Base-by-base conservation (phyloP, 2,329 filamentous ascomycete genomes). In the Pyrenophora graminea region DNA sequence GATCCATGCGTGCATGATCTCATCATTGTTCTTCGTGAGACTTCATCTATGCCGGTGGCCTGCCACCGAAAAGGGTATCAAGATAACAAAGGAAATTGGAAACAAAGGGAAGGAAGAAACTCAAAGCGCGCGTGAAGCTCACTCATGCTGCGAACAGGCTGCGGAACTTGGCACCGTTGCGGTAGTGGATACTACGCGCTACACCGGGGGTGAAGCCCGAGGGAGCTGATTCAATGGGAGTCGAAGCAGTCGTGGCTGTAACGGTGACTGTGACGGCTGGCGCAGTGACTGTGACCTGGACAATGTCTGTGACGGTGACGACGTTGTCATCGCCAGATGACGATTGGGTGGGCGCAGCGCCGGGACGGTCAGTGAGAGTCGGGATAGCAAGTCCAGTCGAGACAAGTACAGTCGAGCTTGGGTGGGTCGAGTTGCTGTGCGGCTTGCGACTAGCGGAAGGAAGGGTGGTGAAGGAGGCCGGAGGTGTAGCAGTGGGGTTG, bases 231-330 rank as follows among this genome's bases (percentile, higher is more conserved):
- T 21, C 19, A 21, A 21, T 21, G 19, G 19, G 19, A 3, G 19
- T 21, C 19, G 19, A 21, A 21, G 3, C 19, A 21, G 19, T 21
- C 19, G 5, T 9, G 50, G 45, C 12, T 43, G 39, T 18, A 43
- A 36, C 34, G 21, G 45, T 48, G 39, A 27, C n/a, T 36, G 43
- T 37, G 33, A 45, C 53, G 9, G 36, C 47, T 2, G 61, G 38
- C 3, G 53, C 58, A 2, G 68, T 72, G 33, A 71, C 57, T 7
- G 68, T 70, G 38, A 69, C 45, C 33, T 48, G 51, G 30, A 65
- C 55, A 1, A 63, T 69, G 23, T 68, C 62, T 0, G 64, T 71
- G 37, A 70, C 54, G 1, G 59, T 65, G 39, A 62, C 49, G 7
- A 66, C 50, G 23, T 38, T 51, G n/a, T 39, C 40, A 23, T 51